Conservation (phyloP, 2,329 filamentous ascomycete species). For the Botrytis porri region DNA sequence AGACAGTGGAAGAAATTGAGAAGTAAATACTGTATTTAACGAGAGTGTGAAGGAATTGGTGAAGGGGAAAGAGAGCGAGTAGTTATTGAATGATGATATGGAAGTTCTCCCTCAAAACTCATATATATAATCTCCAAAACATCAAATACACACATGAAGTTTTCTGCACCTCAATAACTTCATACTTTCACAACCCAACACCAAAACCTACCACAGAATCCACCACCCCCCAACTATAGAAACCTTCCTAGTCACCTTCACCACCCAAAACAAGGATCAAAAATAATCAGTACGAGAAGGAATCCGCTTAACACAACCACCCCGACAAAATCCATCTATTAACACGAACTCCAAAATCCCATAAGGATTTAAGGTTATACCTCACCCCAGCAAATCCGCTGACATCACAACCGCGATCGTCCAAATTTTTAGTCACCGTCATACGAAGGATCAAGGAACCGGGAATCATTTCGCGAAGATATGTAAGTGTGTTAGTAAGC, state of each 20-base stretch:
- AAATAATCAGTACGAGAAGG: constrained; percentile 7
- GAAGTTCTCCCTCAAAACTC: not conserved
- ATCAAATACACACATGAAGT: not conserved
- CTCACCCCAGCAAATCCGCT: not conserved
- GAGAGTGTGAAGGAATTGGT: not conserved
- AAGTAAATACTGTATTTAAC: not conserved
- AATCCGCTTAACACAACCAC: not conserved
- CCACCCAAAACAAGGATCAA: not conserved
- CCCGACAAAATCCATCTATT: not conserved
- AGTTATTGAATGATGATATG: not conserved
- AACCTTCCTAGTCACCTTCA: not conserved
- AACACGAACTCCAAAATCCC: not conserved
- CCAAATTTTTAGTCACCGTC: not conserved
- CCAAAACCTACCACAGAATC: not conserved
- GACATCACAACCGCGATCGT: not conserved
- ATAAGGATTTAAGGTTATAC: not conserved
- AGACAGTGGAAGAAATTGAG: not conserved
- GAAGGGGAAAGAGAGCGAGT: not conserved
- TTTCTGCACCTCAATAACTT: not conserved
- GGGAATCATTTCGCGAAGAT: not conserved
- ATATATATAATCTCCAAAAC: not conserved
- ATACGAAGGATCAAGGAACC: not conserved
- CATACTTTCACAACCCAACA: not conserved
- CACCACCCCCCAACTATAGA: not conserved
- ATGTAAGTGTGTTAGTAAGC: not conserved